Conservation (phyloP, 805 yeast genomes). For the Wickerhamomyces pijperi region DNA sequence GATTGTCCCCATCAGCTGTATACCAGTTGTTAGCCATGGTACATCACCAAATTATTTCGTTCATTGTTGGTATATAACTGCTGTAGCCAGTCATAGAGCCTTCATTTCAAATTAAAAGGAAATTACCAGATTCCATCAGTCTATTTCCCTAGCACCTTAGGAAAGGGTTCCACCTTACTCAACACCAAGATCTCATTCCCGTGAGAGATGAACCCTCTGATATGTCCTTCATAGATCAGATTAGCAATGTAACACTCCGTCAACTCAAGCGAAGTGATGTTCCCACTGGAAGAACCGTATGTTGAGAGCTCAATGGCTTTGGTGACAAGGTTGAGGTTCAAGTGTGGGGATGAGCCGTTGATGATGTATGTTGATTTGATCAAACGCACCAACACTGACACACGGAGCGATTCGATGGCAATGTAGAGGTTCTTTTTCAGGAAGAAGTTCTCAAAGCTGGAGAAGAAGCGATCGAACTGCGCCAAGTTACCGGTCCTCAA, state of each 20-base stretch:
- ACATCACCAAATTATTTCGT: too few species aligned
- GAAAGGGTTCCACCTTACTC: constrained; percentile 68
- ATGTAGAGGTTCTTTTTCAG: constrained; percentile 52
- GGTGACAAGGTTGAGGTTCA: constrained; percentile 28
- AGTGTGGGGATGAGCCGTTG: constrained; percentile 20
- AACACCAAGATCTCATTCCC: constrained; percentile 62
- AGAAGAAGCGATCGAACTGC: constrained; percentile 35
- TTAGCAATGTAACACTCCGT: constrained; percentile 63
- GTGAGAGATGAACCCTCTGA: constrained; percentile 80
- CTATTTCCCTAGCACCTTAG: constrained; percentile 17
- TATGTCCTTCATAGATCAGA: constrained; percentile 43
- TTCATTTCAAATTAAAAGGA: too few species aligned
- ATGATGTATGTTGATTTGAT: constrained; percentile 26
- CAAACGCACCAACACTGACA: constrained; percentile 38
- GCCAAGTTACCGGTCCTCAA: constrained; percentile 44
- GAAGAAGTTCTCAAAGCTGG: constrained; percentile 35
- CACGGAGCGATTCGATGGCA: constrained; percentile 40
- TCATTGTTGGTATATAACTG: too few species aligned
- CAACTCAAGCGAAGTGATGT: constrained; percentile 29
- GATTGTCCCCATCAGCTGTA: too few species aligned
- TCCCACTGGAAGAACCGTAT: constrained; percentile 7
- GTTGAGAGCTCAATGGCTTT: constrained; percentile 29
- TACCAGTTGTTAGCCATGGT: too few species aligned
- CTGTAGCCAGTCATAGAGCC: too few species aligned
- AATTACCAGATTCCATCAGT: too few species aligned